These are phyloP conservation scores for Naganishia randhawae DNA, from an alignment of 768 basidiomycete genomes.

Conservation along the genomic window DNA sequence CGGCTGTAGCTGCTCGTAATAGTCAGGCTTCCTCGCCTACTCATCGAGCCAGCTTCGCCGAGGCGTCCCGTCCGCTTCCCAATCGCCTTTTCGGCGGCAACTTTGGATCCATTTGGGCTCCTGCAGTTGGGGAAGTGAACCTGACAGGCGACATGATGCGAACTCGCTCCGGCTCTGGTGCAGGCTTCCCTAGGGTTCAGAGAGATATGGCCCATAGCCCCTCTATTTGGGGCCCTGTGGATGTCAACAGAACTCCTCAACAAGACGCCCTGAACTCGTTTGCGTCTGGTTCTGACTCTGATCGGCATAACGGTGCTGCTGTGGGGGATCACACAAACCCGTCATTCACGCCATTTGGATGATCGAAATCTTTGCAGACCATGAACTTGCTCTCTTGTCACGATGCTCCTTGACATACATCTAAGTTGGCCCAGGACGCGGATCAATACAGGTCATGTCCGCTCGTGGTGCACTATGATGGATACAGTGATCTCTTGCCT, in stretches of 20 bases:
- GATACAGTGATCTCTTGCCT: conserved; percentile 16
- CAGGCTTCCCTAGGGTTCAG: conserved; percentile 16
- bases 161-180: conserved; percentile 23
- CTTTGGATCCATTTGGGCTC: conserved; percentile 27
- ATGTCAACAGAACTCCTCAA: conserved; percentile 14
- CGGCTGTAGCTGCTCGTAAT: not conserved
- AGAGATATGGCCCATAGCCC: conserved; percentile 11
- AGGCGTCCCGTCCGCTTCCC: conserved; percentile 1
- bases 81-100: conserved; percentile 21
- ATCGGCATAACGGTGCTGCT: not conserved
- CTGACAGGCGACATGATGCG: conserved; percentile 6
- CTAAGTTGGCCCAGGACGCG: not conserved
- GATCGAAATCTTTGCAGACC: not conserved
- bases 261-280: conserved; percentile 12
- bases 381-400: not conserved
- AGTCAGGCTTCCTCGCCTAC: not conserved
- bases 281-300: conserved; percentile 1
- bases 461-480: not conserved
- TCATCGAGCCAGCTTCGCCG: conserved; percentile 11
- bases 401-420: not conserved
- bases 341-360: conserved; percentile 7
- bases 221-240: conserved; percentile 3
- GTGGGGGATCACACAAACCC: not conserved
- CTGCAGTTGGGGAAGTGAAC: conserved; percentile 11
- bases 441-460: not conserved